Base-by-base conservation (phyloP, 176 grass and related monocot species). In the Raddia distichophylla region DNA sequence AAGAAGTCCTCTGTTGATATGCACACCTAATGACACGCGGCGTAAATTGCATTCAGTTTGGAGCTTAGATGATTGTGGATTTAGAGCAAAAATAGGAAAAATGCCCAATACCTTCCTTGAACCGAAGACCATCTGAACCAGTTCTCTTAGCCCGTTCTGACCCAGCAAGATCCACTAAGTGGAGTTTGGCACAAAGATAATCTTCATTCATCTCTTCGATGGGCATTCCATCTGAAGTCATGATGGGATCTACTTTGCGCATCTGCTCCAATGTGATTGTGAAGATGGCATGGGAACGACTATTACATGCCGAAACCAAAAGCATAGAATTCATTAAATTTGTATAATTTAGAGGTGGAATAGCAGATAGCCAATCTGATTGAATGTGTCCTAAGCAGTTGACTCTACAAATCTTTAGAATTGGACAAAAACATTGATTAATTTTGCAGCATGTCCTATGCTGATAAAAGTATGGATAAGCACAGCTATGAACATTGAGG, bases 201-300 rank as follows among this genome's bases (percentile, higher is more conserved):
- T 99, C 93, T 35, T 99, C 97, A 85, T 79, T 93, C 58, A 93
- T 80, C 18, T 99, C 97, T 43, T 99, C 97, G 40, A 89, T 82
- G 66, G 74, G 84, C 75, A 89, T 80, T 82, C 96, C 90, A 57
- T 99, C 93, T 78, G 75, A 74, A 81, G 75, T 75, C 80, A 88
- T 79, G 70, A 86, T 78, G 53, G 93, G 87, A 50, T 91, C 91
- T 87, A 85, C 56, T 95, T 96, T 99, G 51, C 91, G 91, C 91
- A 99, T 93, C 93, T 99, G 97, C 93, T 99, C 97, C 91, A 99
- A 96, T 88, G 93, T 99, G 89, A 99, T 99, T 89, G 97, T 99
- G 89, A 99, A 99, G 91, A 99, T 99, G 83, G 93, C 97, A 96
- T 99, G 97, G 88, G 97, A 99, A 91, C 97, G 93, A 89, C 97